phyloP scores from a whole-genome alignment of 179 eudicot species.

The Gypsophila paniculata region DNA sequence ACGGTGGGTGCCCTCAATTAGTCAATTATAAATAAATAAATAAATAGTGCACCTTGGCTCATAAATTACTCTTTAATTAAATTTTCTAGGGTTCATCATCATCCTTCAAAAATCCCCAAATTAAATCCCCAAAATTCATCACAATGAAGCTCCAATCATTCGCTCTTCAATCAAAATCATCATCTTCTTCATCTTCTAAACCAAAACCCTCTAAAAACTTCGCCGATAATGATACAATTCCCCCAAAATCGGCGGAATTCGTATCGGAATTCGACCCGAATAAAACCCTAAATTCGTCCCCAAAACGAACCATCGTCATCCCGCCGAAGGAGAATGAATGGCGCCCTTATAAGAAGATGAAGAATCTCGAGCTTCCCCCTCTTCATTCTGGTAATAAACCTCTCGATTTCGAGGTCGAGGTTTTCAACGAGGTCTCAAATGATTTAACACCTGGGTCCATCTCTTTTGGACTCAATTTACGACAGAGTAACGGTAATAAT shows the following conservation, averaged over 20 bases:
- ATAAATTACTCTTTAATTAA: too few species aligned
- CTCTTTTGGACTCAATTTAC: conserved; percentile 60
- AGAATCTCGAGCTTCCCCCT: conserved; percentile 60
- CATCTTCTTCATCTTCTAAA: conserved; percentile 16
- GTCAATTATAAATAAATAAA: too few species aligned
- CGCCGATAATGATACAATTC: not conserved
- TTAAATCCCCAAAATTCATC: not conserved
- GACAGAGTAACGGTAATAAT: conserved; percentile 20
- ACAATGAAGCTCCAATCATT: conserved; percentile 53
- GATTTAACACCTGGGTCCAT: conserved; percentile 22
- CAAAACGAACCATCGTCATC: conserved; percentile 29
- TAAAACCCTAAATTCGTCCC: conserved; percentile 31
- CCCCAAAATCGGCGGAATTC: conserved; percentile 32
- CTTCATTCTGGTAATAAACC: conserved; percentile 31
- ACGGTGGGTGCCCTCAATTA: too few species aligned
- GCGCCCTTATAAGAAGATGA: conserved; percentile 55
- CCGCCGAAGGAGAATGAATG: conserved; percentile 65
- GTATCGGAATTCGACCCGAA: conserved; percentile 61
- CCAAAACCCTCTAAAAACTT: conserved; percentile 24
- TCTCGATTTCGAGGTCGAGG: conserved; percentile 46
- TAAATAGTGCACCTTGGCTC: too few species aligned
- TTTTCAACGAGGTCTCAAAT: not conserved
- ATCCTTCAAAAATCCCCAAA: not conserved
- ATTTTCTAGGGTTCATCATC: not conserved
- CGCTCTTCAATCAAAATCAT: conserved; percentile 33